Conservation (phyloP, 768 basidiomycete genomes). For the Cubamyces sp. region DNA sequence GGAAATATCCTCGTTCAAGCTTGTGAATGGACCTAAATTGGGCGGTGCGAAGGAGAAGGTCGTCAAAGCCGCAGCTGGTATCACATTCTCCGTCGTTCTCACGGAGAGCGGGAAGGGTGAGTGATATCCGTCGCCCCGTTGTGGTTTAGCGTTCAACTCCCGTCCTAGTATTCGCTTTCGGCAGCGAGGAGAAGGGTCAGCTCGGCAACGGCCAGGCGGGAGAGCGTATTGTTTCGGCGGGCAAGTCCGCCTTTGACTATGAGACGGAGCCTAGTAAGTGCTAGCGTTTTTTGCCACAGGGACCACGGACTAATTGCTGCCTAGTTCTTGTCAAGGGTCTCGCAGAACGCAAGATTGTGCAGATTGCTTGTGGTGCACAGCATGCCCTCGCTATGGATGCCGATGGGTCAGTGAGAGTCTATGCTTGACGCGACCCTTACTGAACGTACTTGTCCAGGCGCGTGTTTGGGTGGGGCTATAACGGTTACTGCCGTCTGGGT, state of each 20-base stretch:
- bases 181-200: constrained; percentile 92
- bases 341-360: constrained; percentile 73
- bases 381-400: constrained; percentile 83
- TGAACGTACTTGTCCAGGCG: constrained; percentile 46
- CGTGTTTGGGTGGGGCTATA: constrained; percentile 88
- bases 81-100: constrained; percentile 83
- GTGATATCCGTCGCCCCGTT: constrained; percentile 23
- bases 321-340: constrained; percentile 78
- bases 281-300: neutral
- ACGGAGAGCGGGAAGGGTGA: constrained; percentile 81
- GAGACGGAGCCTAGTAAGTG: constrained; percentile 67
- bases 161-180: constrained; percentile 77
- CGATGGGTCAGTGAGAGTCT: constrained; percentile 56
- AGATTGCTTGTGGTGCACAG: constrained; percentile 87
- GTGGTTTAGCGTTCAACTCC: neutral
- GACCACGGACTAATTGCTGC: constrained; percentile 17
- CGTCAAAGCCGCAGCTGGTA: constrained; percentile 77
- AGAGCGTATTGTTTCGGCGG: constrained; percentile 86
- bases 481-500: constrained; percentile 90
- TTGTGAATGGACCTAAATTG: constrained; percentile 56
- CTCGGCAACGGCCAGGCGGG: constrained; percentile 92
- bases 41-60: constrained; percentile 66
- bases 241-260: constrained; percentile 82
- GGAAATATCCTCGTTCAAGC: constrained; percentile 69
- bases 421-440: too few relatives aligned